Evolutionary conservation across 1,139 yeast genomes (phyloP).

Genomic region (Blastobotrys petasosporus): DNA sequence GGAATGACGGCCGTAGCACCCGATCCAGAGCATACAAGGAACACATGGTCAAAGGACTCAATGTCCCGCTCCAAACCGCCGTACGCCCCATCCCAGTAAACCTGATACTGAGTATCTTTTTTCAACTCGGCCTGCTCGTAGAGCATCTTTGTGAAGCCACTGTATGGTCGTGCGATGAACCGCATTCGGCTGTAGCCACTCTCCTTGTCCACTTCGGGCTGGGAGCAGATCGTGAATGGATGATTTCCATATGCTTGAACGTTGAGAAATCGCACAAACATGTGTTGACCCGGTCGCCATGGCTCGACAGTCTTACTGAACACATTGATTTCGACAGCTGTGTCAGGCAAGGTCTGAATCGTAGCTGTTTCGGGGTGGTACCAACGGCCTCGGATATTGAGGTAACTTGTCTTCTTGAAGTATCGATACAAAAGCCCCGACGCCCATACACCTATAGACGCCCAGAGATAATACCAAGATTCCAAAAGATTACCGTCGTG

Average conservation of each 20-base stretch:
- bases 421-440: slow-evolving; percentile 48
- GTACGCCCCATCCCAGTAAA: slow-evolving; percentile 57
- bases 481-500: slow-evolving; percentile 42
- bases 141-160: slow-evolving; percentile 44
- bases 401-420: slow-evolving; percentile 43
- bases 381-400: slow-evolving; percentile 41
- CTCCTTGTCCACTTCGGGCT: slow-evolving; percentile 29
- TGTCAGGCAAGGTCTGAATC: slow-evolving; percentile 33
- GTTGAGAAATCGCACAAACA: slow-evolving; percentile 47
- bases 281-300: slow-evolving; percentile 61
- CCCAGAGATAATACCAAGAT: slow-evolving; percentile 48
- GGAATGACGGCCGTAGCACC: slow-evolving; percentile 55
- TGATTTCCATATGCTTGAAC: slow-evolving; percentile 49
- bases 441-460: slow-evolving; percentile 52
- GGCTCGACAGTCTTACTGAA: slow-evolving; percentile 34
- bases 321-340: slow-evolving; percentile 41
- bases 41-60: slow-evolving; percentile 44
- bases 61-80: slow-evolving; percentile 53
- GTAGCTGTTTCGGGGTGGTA: slow-evolving; percentile 45
- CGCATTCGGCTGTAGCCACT: slow-evolving; percentile 34
- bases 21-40: slow-evolving; percentile 39
- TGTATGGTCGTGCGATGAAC: slow-evolving; percentile 46
- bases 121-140: slow-evolving; percentile 25
- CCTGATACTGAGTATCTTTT: slow-evolving; percentile 26
- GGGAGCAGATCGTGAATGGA: slow-evolving; percentile 54